Evolutionary conservation across 2,329 filamentous ascomycete genomes (phyloP), one percentile per base, ranked within the genome.

Genomic region (Sporothrix schenckii): DNA sequence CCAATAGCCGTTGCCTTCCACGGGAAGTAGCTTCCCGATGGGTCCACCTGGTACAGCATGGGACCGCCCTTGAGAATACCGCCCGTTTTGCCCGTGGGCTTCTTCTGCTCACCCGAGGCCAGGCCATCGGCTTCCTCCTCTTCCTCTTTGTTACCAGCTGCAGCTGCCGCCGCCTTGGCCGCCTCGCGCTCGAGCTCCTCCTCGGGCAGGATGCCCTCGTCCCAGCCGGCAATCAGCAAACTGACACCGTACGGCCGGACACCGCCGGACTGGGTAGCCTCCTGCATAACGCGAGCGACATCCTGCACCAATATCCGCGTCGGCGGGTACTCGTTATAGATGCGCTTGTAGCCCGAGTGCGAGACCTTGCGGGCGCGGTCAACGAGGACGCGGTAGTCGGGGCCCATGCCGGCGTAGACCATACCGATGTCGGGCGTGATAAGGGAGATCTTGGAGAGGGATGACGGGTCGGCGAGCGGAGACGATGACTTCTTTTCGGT

Each of bases 311-410:
- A 88, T 91, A 99, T 99, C 81, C 95, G 90, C 70, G 95, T 99
- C 6, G 95, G 95, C n/a, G 95, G 95, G 84, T 99, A 99, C 84
- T 99, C 95, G 84, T 99, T 99, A 87, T 99, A 99, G 85, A 99
- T 94, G 81, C 95, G 93, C 89, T 99, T 99, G 89, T 99, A 99
- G 81, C 90, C 91, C 63, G 95, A 97, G 84, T 99, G 95, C 70
- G 94, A 97, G 75, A 97, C 95, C 83, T 98, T 99, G 79, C 95
- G 93, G 76, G 95, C 95, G 82, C 94, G 94, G 86, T 99, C 95
- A 76, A 98, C 95, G 69, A 99, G 88, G 71, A 99, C 93, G 81
- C 95, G 90, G 85, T 98, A 99, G 82, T 99, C 95, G 72, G 95
- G 95, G 41, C 95, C 94, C 95, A 99, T 99, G 80, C 95, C 95